Base-by-base conservation (phyloP, 1,284 basidiomycete genomes). In the Coniferiporia weirii region DNA sequence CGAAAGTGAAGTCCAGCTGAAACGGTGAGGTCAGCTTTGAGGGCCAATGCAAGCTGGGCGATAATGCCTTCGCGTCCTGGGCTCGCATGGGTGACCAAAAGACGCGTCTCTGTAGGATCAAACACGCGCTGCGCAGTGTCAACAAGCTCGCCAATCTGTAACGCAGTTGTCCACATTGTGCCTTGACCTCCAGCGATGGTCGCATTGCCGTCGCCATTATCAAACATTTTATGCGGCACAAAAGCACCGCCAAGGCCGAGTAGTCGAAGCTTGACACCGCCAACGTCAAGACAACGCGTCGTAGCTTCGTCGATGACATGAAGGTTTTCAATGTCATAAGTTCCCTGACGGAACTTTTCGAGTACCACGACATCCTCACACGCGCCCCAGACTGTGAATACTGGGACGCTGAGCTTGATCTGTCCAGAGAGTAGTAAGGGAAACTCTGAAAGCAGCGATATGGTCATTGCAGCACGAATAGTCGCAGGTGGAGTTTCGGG, bases 171-270 rank as follows among this genome's bases (percentile, higher is more conserved):
- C 97, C 97, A 99, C 89, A 98, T 98, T 20, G 95, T 98, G 32
- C 97, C 97, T 69, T 94, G 91, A 1, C 93, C 96, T 48, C 97
- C 97, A 0, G 97, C 96, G 64, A 99, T 98, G 10, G 96, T 98
- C 2, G 93, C 95, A 52, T 79, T 85, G 1, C 95, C 96, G 56
- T 96, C 93, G 1, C 97, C 93, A 64, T 95, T 95, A 80, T 97
- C 92, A 72, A 98, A 99, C 76, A 99, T 85, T 76, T 98, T 98
- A 80, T 98, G 95, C 22, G 89, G 85, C 9, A 98, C 95, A 46
- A 98, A 84, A 4, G 96, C 96, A 60, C 97, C 97, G 6, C 97
- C 97, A 35, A 99, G 79, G 51, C 96, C 97, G 40, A 99, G 86
- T 50, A 99, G 79, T 35, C 97, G 84, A 61, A 99, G 81, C 71